These are phyloP conservation scores for Corynespora cassiicola DNA, from an alignment of 2,329 filamentous ascomycete genomes.

Conservation along the genomic window DNA sequence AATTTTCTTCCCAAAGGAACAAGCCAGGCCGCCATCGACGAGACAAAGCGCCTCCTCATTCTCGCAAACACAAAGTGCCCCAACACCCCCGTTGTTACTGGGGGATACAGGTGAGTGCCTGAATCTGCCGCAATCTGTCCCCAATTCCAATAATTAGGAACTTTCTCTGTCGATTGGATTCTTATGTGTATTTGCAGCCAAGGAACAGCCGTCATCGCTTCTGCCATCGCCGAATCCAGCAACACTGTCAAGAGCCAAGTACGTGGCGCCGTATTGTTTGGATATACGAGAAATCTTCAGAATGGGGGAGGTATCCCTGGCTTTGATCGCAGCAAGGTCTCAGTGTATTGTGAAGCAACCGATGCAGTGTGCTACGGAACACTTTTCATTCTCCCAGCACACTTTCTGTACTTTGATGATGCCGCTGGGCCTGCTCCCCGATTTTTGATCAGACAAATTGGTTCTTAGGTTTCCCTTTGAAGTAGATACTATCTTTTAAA, in stretches of 20 bases:
- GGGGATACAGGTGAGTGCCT: slow-evolving; percentile 49
- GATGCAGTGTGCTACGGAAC: slow-evolving; percentile 46
- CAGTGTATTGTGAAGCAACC: slow-evolving; percentile 43
- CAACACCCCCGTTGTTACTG: slow-evolving; percentile 44
- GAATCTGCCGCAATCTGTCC: neutral
- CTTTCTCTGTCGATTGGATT: neutral
- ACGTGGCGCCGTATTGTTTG: slow-evolving; percentile 48
- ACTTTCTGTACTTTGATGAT: slow-evolving; percentile 38
- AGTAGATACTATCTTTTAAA: too few relatives aligned
- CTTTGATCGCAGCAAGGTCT: slow-evolving; percentile 39
- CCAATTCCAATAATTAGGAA: neutral
- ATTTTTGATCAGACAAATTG: slow-evolving; percentile 27
- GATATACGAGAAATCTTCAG: slow-evolving; percentile 49
- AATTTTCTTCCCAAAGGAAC: slow-evolving; percentile 43
- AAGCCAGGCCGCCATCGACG: slow-evolving; percentile 36
- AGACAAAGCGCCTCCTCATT: slow-evolving; percentile 44
- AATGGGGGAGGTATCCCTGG: slow-evolving; percentile 41
- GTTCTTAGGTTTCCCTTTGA: too few relatives aligned
- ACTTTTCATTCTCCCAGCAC: slow-evolving; percentile 38
- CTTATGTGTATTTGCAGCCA: slow-evolving; percentile 29
- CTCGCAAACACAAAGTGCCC: slow-evolving; percentile 47
- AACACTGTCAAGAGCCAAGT: slow-evolving; percentile 34
- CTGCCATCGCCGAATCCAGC: slow-evolving; percentile 36
- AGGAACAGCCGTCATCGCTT: slow-evolving; percentile 48
- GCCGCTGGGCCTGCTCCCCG: slow-evolving; percentile 29